Conservation (phyloP, 164 flowering plant genomes). For the Saururus chinensis region DNA sequence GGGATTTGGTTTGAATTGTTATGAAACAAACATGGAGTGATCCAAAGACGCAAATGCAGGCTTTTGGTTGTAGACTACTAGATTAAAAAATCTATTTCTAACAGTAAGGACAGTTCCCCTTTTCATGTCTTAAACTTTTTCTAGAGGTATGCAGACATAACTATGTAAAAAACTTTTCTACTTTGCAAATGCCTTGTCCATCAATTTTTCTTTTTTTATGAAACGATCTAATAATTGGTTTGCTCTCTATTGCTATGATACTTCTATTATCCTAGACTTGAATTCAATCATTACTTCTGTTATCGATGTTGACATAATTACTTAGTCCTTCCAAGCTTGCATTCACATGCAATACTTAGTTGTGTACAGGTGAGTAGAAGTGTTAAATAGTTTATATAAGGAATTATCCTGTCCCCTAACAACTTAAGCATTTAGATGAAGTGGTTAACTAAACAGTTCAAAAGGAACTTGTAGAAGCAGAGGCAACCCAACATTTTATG, state of each 20-base stretch:
- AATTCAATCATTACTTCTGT: neutral
- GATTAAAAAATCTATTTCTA: too few relatives aligned
- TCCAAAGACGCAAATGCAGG: too few relatives aligned
- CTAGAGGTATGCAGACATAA: too few relatives aligned
- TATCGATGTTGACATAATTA: neutral
- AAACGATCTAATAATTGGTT: neutral
- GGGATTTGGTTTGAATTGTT: too few relatives aligned
- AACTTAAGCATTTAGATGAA: neutral
- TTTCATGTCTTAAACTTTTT: neutral
- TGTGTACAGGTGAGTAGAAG: neutral
- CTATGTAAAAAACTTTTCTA: too few relatives aligned
- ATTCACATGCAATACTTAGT: neutral
- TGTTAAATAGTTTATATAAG: neutral
- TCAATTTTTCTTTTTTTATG: too few relatives aligned
- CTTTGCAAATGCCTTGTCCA: neutral
- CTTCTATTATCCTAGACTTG: neutral
- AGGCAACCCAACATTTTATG: neutral
- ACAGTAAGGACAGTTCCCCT: too few relatives aligned
- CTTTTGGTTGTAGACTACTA: too few relatives aligned
- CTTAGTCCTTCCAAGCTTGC: neutral
- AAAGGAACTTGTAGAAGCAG: neutral
- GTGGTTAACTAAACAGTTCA: too few relatives aligned
- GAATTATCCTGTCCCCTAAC: neutral
- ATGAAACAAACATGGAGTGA: too few relatives aligned
- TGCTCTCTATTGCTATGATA: neutral